Base-by-base conservation (phyloP, 495 filamentous ascomycete genomes). In the Aspergillus indologenus region DNA sequence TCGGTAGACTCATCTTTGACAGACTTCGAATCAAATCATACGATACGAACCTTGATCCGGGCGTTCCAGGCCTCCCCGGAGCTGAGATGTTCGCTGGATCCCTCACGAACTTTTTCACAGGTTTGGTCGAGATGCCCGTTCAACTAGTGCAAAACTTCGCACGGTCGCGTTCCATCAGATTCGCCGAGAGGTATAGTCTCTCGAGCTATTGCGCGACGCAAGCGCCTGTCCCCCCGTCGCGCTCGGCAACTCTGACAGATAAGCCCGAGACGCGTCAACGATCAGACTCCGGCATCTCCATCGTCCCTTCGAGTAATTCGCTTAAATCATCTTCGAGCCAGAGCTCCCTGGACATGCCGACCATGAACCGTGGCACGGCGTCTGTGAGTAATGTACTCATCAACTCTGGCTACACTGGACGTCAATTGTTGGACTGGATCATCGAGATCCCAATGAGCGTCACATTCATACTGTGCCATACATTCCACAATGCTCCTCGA, bases 381-480 rank as follows among this genome's bases (percentile, higher is more conserved):
- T 15, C 43, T 14, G 5, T 8, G 34, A 40, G 12, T 2, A 40
- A 12, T 14, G 22, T 57, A 5, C 12, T 48, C 45, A 56, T 18
- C 14, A 58, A 58, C 23, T 29, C 26, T 1, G 58, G 60, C 21
- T 62, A 62, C 31, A 53, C 51, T 18, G 55, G 60, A 4, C 54
- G 60, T 8, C 42, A 52, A 22, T 8, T 62, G 0, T 2, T 54
- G 5, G 54, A 64, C 43, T 59, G 59, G 57, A 50, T 52, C 58
- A 70, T 91, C 53, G 87, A 87, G 67, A 85, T 84, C 5, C 88
- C 88, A 1, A 85, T 90, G 83, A 87, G 91, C 59, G 84, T 90
- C 58, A 86, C 86, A 19, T 70, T 90, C 24, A 80, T 81, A 6
- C 60, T 91, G 5, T 83, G 87, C 0, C 84, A 84, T 65, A 87